A percentile compares a stretch with the other conserved stretches of the same genome.
Evolutionary conservation across 2,329 filamentous ascomycete genomes (phyloP).

Genomic region (Monosporascus sp.): DNA sequence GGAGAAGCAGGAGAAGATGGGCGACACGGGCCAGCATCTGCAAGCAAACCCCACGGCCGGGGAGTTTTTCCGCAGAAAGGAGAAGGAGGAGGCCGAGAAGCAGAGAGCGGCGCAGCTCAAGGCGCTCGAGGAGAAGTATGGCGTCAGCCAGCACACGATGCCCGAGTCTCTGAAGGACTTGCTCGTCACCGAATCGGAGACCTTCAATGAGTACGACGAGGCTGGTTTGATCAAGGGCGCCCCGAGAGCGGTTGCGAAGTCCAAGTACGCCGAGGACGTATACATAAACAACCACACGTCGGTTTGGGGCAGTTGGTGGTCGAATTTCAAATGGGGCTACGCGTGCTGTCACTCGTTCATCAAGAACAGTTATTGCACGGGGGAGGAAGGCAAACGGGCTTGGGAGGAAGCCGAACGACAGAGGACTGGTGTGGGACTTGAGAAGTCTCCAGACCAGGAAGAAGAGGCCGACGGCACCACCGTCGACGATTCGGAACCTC

Average conservation of each 20-base stretch:
- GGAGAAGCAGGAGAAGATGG: constrained; percentile 84
- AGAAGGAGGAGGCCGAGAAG: constrained; percentile 65
- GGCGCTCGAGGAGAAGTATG: constrained; percentile 76
- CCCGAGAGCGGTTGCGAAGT: constrained; percentile 69
- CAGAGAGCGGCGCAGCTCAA: constrained; percentile 65
- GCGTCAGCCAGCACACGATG: constrained; percentile 55
- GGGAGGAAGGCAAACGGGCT: constrained; percentile 76
- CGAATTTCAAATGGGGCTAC: constrained; percentile 92
- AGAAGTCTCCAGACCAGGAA: constrained; percentile 22
- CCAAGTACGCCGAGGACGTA: constrained; percentile 88
- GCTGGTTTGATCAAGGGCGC: constrained; percentile 84
- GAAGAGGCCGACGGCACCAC: constrained; percentile 16
- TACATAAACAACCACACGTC: constrained; percentile 85
- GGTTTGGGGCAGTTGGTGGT: constrained; percentile 98
- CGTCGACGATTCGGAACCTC: constrained; percentile 13
- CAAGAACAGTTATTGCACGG: constrained; percentile 97
- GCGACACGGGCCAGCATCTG: constrained; percentile 76
- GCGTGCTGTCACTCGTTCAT: constrained; percentile 88
- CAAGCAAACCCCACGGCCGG: constrained; percentile 96
- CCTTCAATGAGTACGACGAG: constrained; percentile 92
- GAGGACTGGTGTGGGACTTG: constrained; percentile 41
- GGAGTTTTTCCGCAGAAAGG: constrained; percentile 76
- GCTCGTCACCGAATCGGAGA: constrained; percentile 73
- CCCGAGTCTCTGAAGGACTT: constrained; percentile 60
- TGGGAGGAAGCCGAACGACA: constrained; percentile 70